Evolutionary conservation across 2,329 filamentous ascomycete species (phyloP).

Genomic region (Fusarium chaquense): DNA sequence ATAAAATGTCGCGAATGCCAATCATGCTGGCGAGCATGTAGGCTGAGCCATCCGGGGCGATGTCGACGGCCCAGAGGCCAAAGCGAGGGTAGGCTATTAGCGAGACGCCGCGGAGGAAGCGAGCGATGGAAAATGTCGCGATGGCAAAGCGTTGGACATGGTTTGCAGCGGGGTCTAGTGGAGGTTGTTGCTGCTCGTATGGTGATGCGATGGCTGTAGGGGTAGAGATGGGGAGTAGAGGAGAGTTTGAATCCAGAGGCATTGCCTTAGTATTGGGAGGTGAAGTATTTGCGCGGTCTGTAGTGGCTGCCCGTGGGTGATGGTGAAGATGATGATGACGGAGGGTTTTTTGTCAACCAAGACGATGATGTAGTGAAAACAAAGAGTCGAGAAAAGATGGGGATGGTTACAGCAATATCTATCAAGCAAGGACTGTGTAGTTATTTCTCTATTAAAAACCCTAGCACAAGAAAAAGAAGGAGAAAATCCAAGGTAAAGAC

Average conservation of each 20-base stretch:
- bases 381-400: neutral
- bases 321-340: neutral
- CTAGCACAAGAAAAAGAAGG: constrained; percentile 24
- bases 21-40: constrained; percentile 50
- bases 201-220: constrained; percentile 39
- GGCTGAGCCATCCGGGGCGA: constrained; percentile 44
- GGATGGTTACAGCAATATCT: constrained; percentile 17
- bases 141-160: constrained; percentile 45
- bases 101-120: constrained; percentile 48
- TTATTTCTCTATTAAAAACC: constrained; percentile 1
- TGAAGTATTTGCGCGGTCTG: neutral
- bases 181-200: constrained; percentile 1
- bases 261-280: constrained; percentile 24
- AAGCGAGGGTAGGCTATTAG: constrained; percentile 48
- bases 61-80: constrained; percentile 49
- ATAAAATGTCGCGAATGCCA: constrained; percentile 50
- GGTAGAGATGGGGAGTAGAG: constrained; percentile 46
- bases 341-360: constrained; percentile 8
- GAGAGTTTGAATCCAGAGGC: constrained; percentile 38
- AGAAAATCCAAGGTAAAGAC: neutral
- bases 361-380: constrained; percentile 21
- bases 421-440: constrained; percentile 14
- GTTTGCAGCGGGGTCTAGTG: constrained; percentile 24
- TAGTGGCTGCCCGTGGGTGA: neutral
- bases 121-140: constrained; percentile 43